phyloP scores from a whole-genome alignment of 2,329 filamentous ascomycete species.

The Hypoxylon sp. region DNA sequence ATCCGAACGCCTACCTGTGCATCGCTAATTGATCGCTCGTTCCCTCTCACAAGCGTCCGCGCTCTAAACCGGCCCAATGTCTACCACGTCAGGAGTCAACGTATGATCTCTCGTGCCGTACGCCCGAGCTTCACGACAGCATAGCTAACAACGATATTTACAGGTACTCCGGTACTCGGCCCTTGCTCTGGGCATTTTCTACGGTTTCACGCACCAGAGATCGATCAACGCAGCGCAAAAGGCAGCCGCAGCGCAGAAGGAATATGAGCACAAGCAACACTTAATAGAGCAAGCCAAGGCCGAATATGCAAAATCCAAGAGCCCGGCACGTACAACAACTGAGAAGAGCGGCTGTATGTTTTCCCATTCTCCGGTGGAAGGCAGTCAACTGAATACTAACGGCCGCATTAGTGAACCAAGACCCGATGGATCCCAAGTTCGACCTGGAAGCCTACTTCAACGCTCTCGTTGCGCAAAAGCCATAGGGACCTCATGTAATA shows the following conservation, averaged over 20 bases:
- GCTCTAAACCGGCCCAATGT: conserved; percentile 69
- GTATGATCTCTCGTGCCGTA: conserved; percentile 62
- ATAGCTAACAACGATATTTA: conserved; percentile 40
- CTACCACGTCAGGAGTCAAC: conserved; percentile 77
- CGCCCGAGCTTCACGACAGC: conserved; percentile 21
- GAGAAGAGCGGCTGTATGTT: conserved; percentile 56
- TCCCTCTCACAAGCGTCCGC: conserved; percentile 56
- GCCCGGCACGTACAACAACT: conserved; percentile 59
- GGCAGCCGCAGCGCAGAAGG: conserved; percentile 78
- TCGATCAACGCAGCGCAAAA: conserved; percentile 81
- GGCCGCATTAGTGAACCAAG: conserved; percentile 71
- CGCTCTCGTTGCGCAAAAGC: conserved; percentile 69
- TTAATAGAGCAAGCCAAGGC: conserved; percentile 95
- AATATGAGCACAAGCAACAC: conserved; percentile 91
- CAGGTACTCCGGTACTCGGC: conserved; percentile 98
- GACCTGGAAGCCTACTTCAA: conserved; percentile 90
- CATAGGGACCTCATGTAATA: conserved; percentile 57
- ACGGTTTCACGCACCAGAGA: conserved; percentile 95
- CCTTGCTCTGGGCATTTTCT: conserved; percentile 91
- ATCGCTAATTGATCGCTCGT: conserved; percentile 44
- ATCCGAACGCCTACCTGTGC: conserved; percentile 57
- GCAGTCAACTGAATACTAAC: conserved; percentile 38
- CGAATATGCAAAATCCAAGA: conserved; percentile 85
- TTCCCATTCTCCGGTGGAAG: conserved; percentile 41
- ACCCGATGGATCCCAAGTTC: conserved; percentile 90